These are phyloP conservation scores for Aspergillus sp. DNA, from an alignment of 2,329 filamentous ascomycete species.

Conservation along the genomic window DNA sequence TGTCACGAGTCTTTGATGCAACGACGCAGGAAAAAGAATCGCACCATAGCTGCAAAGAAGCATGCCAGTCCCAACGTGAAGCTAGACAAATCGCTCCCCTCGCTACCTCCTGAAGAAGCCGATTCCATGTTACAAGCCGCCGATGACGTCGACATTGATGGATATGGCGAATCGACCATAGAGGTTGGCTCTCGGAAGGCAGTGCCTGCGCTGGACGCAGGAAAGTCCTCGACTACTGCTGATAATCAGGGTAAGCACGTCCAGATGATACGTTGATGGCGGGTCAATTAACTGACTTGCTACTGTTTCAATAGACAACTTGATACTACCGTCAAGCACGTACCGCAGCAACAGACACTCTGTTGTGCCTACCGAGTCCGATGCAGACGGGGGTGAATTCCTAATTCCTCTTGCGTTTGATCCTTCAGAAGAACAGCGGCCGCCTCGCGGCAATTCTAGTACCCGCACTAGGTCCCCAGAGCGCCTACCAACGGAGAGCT, in stretches of 20 bases:
- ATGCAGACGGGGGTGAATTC: constrained; percentile 64
- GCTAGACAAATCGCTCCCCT: constrained; percentile 89
- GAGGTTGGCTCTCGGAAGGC: constrained; percentile 26
- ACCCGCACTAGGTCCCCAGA: constrained; percentile 30
- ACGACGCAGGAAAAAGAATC: constrained; percentile 75
- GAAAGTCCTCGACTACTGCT: constrained; percentile 24
- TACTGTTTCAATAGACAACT: constrained; percentile 48
- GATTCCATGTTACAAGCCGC: constrained; percentile 59
- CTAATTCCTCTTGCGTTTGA: constrained; percentile 76
- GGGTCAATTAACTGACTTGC: not conserved
- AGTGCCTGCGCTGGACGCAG: constrained; percentile 24
- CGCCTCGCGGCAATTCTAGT: constrained; percentile 51
- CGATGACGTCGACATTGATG: constrained; percentile 59
- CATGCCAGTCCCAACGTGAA: constrained; percentile 56
- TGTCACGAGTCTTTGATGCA: constrained; percentile 98
- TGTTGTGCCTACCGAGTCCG: constrained; percentile 57
- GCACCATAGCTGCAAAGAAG: constrained; percentile 56
- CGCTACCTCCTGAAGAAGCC: constrained; percentile 73
- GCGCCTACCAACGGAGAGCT: constrained; percentile 40
- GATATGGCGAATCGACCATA: constrained; percentile 59
- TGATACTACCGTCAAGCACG: constrained; percentile 70
- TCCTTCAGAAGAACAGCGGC: constrained; percentile 60
- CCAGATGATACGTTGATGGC: not conserved
- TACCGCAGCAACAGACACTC: constrained; percentile 80
- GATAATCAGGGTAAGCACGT: constrained; percentile 32